phyloP scores from a whole-genome alignment of 495 filamentous ascomycete genomes.

The Hypoxylon intermedium region DNA sequence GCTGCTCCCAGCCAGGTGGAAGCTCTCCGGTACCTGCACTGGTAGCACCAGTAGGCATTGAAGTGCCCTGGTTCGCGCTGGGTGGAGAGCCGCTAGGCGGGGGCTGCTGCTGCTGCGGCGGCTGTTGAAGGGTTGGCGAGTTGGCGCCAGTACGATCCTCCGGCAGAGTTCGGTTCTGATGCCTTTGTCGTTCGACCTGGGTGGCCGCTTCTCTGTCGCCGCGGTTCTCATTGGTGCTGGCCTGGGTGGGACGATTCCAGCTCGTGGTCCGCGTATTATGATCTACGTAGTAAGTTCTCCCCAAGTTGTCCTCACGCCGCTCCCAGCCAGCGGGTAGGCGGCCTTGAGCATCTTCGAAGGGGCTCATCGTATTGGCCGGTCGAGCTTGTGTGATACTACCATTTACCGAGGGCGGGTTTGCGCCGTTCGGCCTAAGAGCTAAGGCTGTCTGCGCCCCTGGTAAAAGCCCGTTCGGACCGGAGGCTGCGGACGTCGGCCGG shows the following conservation, averaged over 20 bases:
- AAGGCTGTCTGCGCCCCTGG: constrained; percentile 42
- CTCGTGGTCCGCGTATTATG: constrained; percentile 97
- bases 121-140: constrained; percentile 80
- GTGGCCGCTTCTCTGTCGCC: constrained; percentile 85
- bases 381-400: constrained; percentile 45
- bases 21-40: constrained; percentile 95
- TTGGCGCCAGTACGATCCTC: constrained; percentile 95
- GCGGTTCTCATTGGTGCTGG: constrained; percentile 78
- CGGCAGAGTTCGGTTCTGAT: constrained; percentile 93
- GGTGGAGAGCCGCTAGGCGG: constrained; percentile 55
- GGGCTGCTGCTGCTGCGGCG: constrained; percentile 53
- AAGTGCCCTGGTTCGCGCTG: constrained; percentile 69
- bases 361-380: constrained; percentile 77
- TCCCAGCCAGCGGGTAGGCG: constrained; percentile 95
- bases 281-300: constrained; percentile 98
- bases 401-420: constrained; percentile 49
- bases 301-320: constrained; percentile 91
- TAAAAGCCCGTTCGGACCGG: constrained; percentile 49
- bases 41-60: constrained; percentile 95
- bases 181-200: constrained; percentile 86
- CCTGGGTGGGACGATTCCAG: constrained; percentile 86
- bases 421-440: constrained; percentile 48
- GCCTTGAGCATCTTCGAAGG: constrained; percentile 94
- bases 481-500: constrained; percentile 56
- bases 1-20: constrained; percentile 94